These are phyloP conservation scores for Cryptosporidium ryanae DNA, from an alignment of 169 alveolate genomes.

Conservation along the genomic window DNA sequence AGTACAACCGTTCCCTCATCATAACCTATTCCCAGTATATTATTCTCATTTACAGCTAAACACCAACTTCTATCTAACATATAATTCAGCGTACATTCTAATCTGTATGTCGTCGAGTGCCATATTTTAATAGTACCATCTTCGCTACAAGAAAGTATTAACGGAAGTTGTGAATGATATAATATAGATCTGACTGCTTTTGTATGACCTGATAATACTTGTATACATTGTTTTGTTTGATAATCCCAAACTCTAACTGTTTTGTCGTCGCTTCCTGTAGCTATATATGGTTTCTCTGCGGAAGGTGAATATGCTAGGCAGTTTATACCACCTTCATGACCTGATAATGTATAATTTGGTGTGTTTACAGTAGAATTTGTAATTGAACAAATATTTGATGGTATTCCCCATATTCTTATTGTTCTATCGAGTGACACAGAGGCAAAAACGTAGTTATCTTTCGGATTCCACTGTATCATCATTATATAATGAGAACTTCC, in stretches of 20 bases:
- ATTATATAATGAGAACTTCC: conserved; percentile 98
- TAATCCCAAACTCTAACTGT: conserved; percentile 98
- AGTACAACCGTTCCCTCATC: conserved; percentile 93
- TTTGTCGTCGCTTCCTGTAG: conserved; percentile 97
- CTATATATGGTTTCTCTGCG: conserved; percentile 93
- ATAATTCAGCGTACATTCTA: conserved; percentile 94
- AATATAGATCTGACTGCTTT: conserved; percentile 92
- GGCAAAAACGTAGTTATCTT: conserved; percentile 96
- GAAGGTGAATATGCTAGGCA: conserved; percentile 91
- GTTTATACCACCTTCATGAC: conserved; percentile 98
- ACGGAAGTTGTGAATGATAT: conserved; percentile 94
- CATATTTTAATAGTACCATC: conserved; percentile 95
- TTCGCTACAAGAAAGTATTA: conserved; percentile 94
- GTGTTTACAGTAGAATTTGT: conserved; percentile 79
- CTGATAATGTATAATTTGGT: conserved; percentile 95
- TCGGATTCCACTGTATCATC: conserved; percentile 97
- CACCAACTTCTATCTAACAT: conserved; percentile 95
- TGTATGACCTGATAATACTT: conserved; percentile 94
- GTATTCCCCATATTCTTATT: conserved; percentile 93
- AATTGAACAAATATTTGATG: conserved; percentile 68
- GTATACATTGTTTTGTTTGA: conserved; percentile 96
- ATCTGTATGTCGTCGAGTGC: conserved; percentile 93
- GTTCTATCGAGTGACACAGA: conserved; percentile 95
- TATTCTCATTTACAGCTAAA: conserved; percentile 80
- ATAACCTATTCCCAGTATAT: conserved; percentile 86